Conservation (phyloP, 495 filamentous ascomycete species). For the Platismatia glauca region DNA sequence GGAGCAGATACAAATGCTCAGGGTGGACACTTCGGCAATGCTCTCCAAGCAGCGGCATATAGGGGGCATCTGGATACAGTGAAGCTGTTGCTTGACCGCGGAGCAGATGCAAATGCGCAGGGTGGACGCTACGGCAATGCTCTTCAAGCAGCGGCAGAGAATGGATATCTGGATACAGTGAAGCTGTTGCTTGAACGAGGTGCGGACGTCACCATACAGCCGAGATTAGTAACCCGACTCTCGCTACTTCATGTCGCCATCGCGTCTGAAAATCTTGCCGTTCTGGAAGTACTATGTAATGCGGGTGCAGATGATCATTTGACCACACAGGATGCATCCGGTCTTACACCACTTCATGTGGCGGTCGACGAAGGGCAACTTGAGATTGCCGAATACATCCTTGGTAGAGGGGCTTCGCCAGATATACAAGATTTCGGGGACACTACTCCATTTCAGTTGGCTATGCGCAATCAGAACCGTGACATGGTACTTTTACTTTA, state of each 20-base stretch:
- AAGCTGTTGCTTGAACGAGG: constrained; percentile 25
- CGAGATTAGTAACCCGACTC: background rate
- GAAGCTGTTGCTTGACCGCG: background rate
- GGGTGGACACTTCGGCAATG: background rate
- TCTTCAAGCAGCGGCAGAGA: constrained; percentile 22
- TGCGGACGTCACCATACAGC: constrained; percentile 17
- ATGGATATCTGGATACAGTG: background rate
- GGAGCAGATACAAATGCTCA: background rate
- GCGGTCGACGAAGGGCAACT: background rate
- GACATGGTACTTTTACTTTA: constrained; percentile 3
- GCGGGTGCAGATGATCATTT: constrained; percentile 2
- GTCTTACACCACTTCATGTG: constrained; percentile 1
- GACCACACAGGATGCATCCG: background rate
- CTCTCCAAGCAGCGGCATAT: background rate
- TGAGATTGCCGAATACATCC: background rate
- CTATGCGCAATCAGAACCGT: background rate
- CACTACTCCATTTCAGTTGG: background rate
- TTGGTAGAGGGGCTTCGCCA: background rate
- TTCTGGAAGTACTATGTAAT: background rate
- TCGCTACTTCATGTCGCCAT: background rate
- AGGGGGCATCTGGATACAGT: background rate
- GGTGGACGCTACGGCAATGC: constrained; percentile 23
- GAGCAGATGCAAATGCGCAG: constrained; percentile 12
- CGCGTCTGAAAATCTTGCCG: background rate
- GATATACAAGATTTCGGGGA: background rate